Evolutionary conservation across 1,284 basidiomycete genomes (phyloP), one percentile per base, ranked within the genome.

Genomic region (Melampsora larici-populina): DNA sequence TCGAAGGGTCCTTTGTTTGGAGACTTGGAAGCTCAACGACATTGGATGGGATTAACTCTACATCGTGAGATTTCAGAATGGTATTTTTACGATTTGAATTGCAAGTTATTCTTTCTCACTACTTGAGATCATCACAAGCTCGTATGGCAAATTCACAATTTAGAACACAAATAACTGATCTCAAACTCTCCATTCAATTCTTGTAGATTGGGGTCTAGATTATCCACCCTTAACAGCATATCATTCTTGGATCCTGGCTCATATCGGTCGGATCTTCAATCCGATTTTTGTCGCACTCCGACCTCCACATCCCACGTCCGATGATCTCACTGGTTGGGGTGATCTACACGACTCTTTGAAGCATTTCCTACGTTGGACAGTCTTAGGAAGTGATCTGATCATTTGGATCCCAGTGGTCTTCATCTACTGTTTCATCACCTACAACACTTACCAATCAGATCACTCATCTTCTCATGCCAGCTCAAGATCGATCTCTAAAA

Each of bases 161-260:
- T 21, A 33, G 6, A 17, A 48, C 40, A 8, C n/a, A 3, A 49
- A 33, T 11, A 13, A 24, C 18, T 74, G 21, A 24, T 26, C 24
- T 63, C 31, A n/a, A 51, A 29, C 15, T 75, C 40, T 21, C 43
- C 46, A 17, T 67, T 29, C 31, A 17, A 11, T 1, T 62, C n/a
- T 26, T 17, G 29, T 11, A 76, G 73, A 76, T 62, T 76, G 73
- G 71, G 46, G 43, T 62, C 66, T 71, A n/a, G 82, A 84, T 79
- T 83, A 97, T 84, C 94, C 94, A 3, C 94, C 94, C 9, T 82
- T 97, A 74, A 96, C 94, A 0, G 94, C 92, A 3, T 94, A 94
- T 82, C 87, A 90, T 69, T 93, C 92, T 11, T 92, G 90, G 89
- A 36, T 92, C 76, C 91, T 90, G 81, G 92, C 92, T 11, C 82